Evolutionary conservation across 176 grass and related monocot genomes (phyloP), one percentile per base, ranked within the genome.

Genomic region (Phoenix roebelenii): DNA sequence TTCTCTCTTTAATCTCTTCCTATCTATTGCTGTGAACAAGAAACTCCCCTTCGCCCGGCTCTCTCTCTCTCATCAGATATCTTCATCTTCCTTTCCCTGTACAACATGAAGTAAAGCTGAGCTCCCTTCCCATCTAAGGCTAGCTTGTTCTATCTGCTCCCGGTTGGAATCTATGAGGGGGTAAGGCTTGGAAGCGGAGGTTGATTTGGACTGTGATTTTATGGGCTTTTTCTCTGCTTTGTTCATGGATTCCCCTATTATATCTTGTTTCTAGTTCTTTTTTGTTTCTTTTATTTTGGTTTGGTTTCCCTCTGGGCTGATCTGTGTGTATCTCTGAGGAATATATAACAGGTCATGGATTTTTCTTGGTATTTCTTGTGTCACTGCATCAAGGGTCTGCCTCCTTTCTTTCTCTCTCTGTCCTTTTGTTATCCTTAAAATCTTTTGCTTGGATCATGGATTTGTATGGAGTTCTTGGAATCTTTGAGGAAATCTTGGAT

Each of bases 1-100:
- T 62, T 83, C 75, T 29, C 23, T 59, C 50, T 60, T 74, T 57
- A 5, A 25, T 76, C 66, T 74, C 70, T 57, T 68, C 75, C 28
- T 68, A 64, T 58, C 15, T 54, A 19, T 71, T 30, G 39, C 49
- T 22, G 60, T 49, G 44, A 56, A 76, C 55, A 26, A 68, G 53
- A 56, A 59, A 54, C 26, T n/a, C 59, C 61, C 50, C 76, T 57
- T 23, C 20, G 25, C 58, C 50, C 23, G 22, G 22, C 54, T 49
- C 50, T 77, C 63, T 35, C 51, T 52, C 22, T 23, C 72, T 32
- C 58, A 60, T 29, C 28, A 52, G 29, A 51, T 39, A 6, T 17
- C 18, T 1, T 23, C 52, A 10, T 30, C 72, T 7, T 48, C 56
- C 3, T 20, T 60, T 12, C 52, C 63, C 28, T 50, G 3, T 18